phyloP scores from a whole-genome alignment of 129 eudicot species.

The Chrysanthemum seticuspe region DNA sequence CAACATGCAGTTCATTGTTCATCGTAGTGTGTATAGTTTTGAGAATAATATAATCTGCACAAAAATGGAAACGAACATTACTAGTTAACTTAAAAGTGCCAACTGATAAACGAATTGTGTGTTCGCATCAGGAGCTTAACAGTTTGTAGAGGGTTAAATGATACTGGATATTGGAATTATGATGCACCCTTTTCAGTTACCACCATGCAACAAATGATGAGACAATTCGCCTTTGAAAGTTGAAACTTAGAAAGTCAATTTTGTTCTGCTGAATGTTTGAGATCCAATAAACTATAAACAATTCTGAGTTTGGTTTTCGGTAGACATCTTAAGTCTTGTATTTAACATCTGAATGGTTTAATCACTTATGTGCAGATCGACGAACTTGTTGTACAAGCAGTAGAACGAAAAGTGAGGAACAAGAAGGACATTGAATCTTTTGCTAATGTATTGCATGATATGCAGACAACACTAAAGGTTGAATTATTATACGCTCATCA shows the following conservation, averaged over 20 bases:
- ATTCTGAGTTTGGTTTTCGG: too few species aligned
- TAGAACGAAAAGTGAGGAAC: conserved; percentile 45
- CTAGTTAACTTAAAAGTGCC: background rate
- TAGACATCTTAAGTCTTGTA: background rate
- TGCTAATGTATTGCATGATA: conserved; percentile 54
- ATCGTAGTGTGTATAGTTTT: too few species aligned
- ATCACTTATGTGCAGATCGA: conserved; percentile 60
- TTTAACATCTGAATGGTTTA: background rate
- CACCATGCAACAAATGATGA: background rate
- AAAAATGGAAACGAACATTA: background rate
- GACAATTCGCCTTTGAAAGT: background rate
- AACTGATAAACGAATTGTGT: background rate
- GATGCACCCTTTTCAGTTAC: background rate
- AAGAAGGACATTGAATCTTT: conserved; percentile 69
- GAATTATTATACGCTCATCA: conserved; percentile 9
- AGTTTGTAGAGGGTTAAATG: background rate
- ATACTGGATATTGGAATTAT: background rate
- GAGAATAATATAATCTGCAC: too few species aligned
- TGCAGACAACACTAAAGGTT: conserved; percentile 75
- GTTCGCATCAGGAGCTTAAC: background rate
- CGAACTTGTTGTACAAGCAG: conserved; percentile 85
- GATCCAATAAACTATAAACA: background rate
- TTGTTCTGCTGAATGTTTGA: background rate
- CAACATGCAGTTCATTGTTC: too few species aligned
- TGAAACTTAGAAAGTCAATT: background rate